A percentile compares a stretch with the other conserved stretches of the same genome.
Evolutionary conservation across 192 early-diverging fungal genomes (phyloP).

Genomic region (Powellomyces hirtus): DNA sequence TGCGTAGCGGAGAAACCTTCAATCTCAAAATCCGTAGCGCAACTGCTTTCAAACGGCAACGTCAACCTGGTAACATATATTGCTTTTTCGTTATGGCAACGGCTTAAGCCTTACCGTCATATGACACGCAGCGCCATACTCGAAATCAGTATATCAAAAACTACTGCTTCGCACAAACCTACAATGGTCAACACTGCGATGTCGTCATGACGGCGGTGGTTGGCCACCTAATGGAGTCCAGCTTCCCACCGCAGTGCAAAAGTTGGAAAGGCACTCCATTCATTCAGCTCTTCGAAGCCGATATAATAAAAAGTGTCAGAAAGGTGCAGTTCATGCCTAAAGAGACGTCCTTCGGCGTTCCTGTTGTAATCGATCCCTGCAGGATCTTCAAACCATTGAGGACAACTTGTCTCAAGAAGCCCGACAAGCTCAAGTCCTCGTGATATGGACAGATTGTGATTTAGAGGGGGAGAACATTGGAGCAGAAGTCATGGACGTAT

Average conservation of each 20-base stretch:
- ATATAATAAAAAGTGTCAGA: conserved; percentile 53
- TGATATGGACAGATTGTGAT: conserved; percentile 99
- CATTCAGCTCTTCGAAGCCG: conserved; percentile 64
- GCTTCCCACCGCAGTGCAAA: conserved; percentile 64
- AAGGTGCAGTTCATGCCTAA: conserved; percentile 17
- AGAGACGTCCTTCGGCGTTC: background rate
- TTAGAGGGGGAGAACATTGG: conserved; percentile 95
- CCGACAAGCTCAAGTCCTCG: conserved; percentile 59
- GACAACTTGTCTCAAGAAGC: conserved; percentile 67
- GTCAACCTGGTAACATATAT: conserved; percentile 13
- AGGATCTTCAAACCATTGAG: conserved; percentile 54
- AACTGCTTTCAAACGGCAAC: conserved; percentile 65
- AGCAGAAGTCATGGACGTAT: conserved; percentile 71
- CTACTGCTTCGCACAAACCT: conserved; percentile 70
- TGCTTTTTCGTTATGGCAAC: background rate
- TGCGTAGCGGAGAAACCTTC: conserved; percentile 97
- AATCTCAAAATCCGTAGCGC: conserved; percentile 77
- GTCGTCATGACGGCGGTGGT: conserved; percentile 81
- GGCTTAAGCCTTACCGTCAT: background rate
- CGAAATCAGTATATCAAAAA: conserved; percentile 72
- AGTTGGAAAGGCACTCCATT: conserved; percentile 66
- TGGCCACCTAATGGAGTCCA: conserved; percentile 72
- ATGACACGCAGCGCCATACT: conserved; percentile 31
- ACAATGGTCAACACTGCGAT: conserved; percentile 48
- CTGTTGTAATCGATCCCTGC: background rate